Evolutionary conservation across 306 rosid species (phyloP).

Genomic region (Fragaria vesca): DNA sequence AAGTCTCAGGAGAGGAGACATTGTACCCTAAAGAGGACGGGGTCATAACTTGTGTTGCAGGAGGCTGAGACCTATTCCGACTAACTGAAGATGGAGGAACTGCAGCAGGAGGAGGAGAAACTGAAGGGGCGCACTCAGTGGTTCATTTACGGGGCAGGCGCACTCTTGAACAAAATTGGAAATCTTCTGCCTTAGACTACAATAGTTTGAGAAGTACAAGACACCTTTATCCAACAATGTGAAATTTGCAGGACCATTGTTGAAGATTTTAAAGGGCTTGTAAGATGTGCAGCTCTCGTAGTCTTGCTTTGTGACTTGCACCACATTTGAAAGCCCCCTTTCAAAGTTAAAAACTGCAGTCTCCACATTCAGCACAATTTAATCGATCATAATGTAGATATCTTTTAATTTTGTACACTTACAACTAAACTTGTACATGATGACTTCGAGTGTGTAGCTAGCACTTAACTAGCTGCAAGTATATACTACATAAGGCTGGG

Average conservation of each 20-base stretch:
- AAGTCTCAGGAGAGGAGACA: neutral
- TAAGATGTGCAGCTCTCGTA: slow-evolving; percentile 41
- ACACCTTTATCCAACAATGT: slow-evolving; percentile 27
- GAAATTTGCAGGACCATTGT: slow-evolving; percentile 32
- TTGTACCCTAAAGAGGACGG: neutral
- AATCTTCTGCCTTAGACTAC: slow-evolving; percentile 34
- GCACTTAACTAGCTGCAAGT: too few species aligned
- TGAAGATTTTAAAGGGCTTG: slow-evolving; percentile 25
- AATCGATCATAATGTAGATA: neutral
- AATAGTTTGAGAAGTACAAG: slow-evolving; percentile 42
- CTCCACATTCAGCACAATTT: neutral
- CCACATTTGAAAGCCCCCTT: slow-evolving; percentile 32
- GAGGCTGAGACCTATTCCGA: neutral
- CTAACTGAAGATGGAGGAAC: neutral
- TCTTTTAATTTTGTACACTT: too few species aligned
- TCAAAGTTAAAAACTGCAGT: slow-evolving; percentile 39
- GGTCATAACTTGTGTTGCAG: neutral
- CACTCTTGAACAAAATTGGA: slow-evolving; percentile 29
- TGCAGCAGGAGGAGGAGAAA: slow-evolving; percentile 1
- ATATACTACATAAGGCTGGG: too few species aligned
- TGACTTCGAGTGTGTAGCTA: too few species aligned
- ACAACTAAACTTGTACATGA: too few species aligned
- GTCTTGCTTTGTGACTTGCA: slow-evolving; percentile 42
- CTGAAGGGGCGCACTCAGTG: neutral
- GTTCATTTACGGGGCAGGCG: neutral